Percentiles rank a stretch among this genome's conserved stretches.
These are phyloP conservation scores for Fusarium subglutinans DNA, from an alignment of 2,329 filamentous ascomycete genomes.

Conservation along the genomic window DNA sequence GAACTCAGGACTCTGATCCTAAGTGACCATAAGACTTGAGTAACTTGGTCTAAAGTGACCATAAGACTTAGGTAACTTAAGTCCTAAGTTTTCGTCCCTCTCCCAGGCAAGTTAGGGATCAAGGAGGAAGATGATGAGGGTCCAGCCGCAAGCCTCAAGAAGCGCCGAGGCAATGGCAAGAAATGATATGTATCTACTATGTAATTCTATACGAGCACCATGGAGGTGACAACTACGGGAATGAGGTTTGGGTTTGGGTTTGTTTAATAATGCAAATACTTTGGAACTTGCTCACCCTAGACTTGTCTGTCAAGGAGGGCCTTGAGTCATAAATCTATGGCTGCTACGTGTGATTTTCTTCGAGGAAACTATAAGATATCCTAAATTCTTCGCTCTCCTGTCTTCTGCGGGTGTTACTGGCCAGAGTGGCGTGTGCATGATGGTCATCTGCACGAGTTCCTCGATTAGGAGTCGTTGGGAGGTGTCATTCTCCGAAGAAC, in stretches of 20 bases:
- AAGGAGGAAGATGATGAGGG: conserved; percentile 34
- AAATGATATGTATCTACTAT: conserved; percentile 30
- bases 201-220: conserved; percentile 18
- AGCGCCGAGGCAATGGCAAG: conserved; percentile 40
- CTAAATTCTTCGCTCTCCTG: background rate
- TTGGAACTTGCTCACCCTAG: background rate
- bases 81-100: background rate
- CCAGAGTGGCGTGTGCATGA: background rate
- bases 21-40: background rate
- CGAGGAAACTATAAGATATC: no score
- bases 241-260: background rate
- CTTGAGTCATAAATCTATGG: background rate
- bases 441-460: background rate
- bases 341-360: background rate
- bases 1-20: background rate
- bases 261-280: conserved; percentile 2
- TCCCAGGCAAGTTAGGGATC: background rate
- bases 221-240: conserved; percentile 6
- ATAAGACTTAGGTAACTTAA: background rate
- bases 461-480: background rate
- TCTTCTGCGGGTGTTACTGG: background rate
- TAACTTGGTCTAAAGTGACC: background rate
- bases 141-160: conserved; percentile 37
- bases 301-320: background rate
- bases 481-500: background rate